Evolutionary conservation across 768 basidiomycete species (phyloP).

Genomic region (Hericium rajendrae): DNA sequence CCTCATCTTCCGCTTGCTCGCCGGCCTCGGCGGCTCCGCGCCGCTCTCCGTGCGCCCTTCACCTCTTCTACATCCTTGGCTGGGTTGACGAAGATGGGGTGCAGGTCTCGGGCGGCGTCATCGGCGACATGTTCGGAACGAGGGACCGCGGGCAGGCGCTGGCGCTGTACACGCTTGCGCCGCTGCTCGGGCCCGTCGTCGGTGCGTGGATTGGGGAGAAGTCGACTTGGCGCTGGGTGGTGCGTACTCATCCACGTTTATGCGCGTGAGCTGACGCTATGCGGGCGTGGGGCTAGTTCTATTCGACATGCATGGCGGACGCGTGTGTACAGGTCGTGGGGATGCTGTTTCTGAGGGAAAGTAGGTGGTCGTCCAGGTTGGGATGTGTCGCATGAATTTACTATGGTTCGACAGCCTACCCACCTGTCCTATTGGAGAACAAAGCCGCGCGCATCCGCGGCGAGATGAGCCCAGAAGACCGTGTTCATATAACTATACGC

Average conservation of each 20-base stretch:
- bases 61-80: too few species aligned
- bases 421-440: constrained; percentile 29
- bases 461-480: constrained; percentile 39
- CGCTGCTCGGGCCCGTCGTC: constrained; percentile 53
- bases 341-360: constrained; percentile 40
- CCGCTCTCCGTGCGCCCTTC: constrained; percentile 21
- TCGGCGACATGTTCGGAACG: too few species aligned
- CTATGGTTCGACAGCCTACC: constrained; percentile 15
- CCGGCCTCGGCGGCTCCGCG: constrained; percentile 67
- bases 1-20: constrained; percentile 40
- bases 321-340: constrained; percentile 45
- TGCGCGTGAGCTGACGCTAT: background rate
- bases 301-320: constrained; percentile 31
- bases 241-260: background rate
- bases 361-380: too few species aligned
- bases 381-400: too few species aligned
- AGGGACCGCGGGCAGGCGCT: too few species aligned
- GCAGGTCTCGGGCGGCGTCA: too few species aligned
- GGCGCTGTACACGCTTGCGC: constrained; percentile 40
- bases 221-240: background rate
- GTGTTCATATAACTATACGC: constrained; percentile 26
- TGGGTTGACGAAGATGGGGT: too few species aligned
- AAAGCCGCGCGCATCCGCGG: constrained; percentile 41
- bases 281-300: background rate
- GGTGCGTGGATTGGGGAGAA: constrained; percentile 22